Evolutionary conservation across 2,329 filamentous ascomycete genomes (phyloP).

Genomic region (Microcyclosporella mali): DNA sequence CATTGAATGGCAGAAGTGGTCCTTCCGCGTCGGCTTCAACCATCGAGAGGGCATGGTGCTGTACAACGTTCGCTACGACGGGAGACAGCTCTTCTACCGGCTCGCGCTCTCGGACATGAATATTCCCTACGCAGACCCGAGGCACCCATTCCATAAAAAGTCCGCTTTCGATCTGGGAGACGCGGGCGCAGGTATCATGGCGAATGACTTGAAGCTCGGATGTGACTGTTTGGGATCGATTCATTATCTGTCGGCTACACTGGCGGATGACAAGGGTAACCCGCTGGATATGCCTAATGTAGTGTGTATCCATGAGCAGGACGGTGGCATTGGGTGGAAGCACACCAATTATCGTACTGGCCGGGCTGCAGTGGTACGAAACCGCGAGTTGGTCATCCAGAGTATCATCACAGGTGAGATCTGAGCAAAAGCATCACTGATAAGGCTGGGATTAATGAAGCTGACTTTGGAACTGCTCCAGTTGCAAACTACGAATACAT

Average conservation of each 20-base stretch:
- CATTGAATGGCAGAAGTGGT: constrained; percentile 59
- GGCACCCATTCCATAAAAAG: constrained; percentile 63
- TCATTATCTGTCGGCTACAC: constrained; percentile 57
- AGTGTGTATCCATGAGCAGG: constrained; percentile 65
- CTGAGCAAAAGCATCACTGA: neutral
- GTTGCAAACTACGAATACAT: constrained; percentile 70
- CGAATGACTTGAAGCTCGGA: constrained; percentile 63
- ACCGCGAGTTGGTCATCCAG: constrained; percentile 61
- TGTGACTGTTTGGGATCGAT: constrained; percentile 67
- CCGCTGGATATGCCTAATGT: constrained; percentile 55
- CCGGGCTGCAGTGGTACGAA: constrained; percentile 56
- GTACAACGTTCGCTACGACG: constrained; percentile 51
- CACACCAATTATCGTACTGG: constrained; percentile 66
- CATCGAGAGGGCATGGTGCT: constrained; percentile 60
- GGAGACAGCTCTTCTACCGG: constrained; percentile 61
- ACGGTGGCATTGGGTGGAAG: constrained; percentile 63
- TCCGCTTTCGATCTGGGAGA: constrained; percentile 66
- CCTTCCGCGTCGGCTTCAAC: constrained; percentile 57
- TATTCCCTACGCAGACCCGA: constrained; percentile 57
- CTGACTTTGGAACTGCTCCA: neutral
- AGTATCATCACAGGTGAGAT: constrained; percentile 53
- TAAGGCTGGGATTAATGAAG: neutral
- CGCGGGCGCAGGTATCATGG: constrained; percentile 58
- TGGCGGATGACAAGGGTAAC: constrained; percentile 53
- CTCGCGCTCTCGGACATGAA: constrained; percentile 63